phyloP scores from a whole-genome alignment of 2,329 filamentous ascomycete species.

The Fusarium foetens region DNA sequence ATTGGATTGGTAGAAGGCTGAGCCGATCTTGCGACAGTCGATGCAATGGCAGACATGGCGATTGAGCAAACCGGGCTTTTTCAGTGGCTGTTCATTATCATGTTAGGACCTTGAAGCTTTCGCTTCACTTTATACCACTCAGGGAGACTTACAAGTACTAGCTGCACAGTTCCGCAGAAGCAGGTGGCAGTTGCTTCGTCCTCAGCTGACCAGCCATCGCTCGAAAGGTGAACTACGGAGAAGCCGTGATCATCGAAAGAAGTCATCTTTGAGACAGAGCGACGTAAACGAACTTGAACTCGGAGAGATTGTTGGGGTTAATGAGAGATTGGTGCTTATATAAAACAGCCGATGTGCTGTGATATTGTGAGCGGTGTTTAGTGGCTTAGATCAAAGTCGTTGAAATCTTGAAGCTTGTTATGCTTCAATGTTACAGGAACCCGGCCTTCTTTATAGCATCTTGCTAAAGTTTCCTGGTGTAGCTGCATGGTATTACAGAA shows the following conservation, averaged over 20 bases:
- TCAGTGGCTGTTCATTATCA: background rate
- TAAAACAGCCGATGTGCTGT: background rate
- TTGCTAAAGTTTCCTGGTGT: background rate
- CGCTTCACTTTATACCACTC: accelerated
- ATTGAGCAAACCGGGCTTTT: background rate
- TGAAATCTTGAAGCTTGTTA: background rate
- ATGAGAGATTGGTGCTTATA: background rate
- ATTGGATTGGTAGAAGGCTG: slow-evolving; percentile 4
- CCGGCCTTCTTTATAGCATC: background rate
- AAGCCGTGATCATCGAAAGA: background rate
- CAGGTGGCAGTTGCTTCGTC: background rate
- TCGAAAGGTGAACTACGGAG: background rate
- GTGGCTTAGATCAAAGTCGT: background rate
- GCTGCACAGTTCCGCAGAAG: background rate
- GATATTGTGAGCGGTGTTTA: background rate
- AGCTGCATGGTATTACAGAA: background rate
- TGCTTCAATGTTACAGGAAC: background rate
- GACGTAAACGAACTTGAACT: background rate
- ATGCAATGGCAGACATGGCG: background rate
- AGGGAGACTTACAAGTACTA: background rate
- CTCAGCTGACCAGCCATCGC: slow-evolving; percentile 4
- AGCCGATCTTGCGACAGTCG: slow-evolving; percentile 6
- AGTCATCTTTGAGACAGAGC: background rate
- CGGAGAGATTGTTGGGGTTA: background rate
- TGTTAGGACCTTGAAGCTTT: background rate